A percentile compares a stretch with the other conserved stretches of the same genome.
phyloP scores from a whole-genome alignment of 805 yeast species.

The Zygotorulaspora chibaensis region DNA sequence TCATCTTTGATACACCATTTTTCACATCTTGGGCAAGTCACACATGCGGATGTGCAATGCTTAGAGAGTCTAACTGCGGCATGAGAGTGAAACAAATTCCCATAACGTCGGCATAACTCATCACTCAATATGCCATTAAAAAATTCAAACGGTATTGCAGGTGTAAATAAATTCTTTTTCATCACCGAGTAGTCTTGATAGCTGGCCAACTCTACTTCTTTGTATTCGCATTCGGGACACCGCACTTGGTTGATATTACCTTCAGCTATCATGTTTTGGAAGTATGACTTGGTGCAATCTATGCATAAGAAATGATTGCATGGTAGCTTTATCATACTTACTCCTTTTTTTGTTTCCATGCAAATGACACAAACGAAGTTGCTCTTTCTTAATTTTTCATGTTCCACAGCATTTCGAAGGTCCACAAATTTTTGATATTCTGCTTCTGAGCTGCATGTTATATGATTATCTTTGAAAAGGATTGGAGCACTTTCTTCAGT shows the following conservation, averaged over 20 bases:
- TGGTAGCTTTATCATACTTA: slow-evolving; percentile 32
- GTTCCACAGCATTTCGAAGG: slow-evolving; percentile 25
- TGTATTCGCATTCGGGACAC: slow-evolving; percentile 50
- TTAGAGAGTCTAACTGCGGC: slow-evolving; percentile 43
- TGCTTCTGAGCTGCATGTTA: slow-evolving; percentile 10
- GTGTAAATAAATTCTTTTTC: slow-evolving; percentile 39
- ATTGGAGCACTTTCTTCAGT: slow-evolving; percentile 21
- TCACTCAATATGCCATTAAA: slow-evolving; percentile 34
- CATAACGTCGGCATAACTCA: slow-evolving; percentile 37
- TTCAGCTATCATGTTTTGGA: slow-evolving; percentile 38
- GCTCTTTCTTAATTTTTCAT: slow-evolving; percentile 30
- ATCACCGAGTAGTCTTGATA: slow-evolving; percentile 31
- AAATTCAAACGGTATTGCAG: slow-evolving; percentile 37
- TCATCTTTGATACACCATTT: slow-evolving; percentile 46
- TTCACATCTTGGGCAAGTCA: slow-evolving; percentile 51
- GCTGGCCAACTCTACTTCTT: slow-evolving; percentile 16
- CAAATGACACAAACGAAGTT: slow-evolving; percentile 57
- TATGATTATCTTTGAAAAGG: slow-evolving; percentile 12
- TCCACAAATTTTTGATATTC: slow-evolving; percentile 19
- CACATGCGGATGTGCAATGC: slow-evolving; percentile 46
- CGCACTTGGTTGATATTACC: slow-evolving; percentile 51
- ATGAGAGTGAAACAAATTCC: slow-evolving; percentile 36
- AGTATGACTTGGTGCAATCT: slow-evolving; percentile 43
- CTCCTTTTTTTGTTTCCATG: slow-evolving; percentile 46
- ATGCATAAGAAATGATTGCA: slow-evolving; percentile 52